Percentiles rank a stretch among this genome's conserved stretches.
These are phyloP conservation scores for Rhizophlyctis rosea DNA, from an alignment of 192 early-diverging fungal genomes.

Conservation along the genomic window DNA sequence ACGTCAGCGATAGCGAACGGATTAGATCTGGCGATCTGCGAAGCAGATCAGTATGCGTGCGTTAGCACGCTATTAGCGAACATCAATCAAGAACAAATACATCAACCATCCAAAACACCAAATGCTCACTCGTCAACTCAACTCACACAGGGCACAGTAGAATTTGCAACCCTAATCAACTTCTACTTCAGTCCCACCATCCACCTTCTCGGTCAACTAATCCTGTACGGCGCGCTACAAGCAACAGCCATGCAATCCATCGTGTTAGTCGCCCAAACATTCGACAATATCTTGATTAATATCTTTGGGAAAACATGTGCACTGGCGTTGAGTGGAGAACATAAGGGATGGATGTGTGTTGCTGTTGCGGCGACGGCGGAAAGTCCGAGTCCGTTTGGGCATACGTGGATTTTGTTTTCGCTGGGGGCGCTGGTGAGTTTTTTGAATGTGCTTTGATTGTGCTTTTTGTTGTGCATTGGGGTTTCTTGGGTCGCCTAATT, in stretches of 20 bases:
- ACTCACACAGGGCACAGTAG: slow-evolving; percentile 50
- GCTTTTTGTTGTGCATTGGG: background rate
- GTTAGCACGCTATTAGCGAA: too few species aligned
- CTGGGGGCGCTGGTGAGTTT: slow-evolving; percentile 37
- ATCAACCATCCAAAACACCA: too few species aligned
- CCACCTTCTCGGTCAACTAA: slow-evolving; percentile 45
- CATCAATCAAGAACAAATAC: too few species aligned
- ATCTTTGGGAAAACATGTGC: slow-evolving; percentile 54
- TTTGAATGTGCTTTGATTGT: background rate
- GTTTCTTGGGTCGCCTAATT: background rate
- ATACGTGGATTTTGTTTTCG: slow-evolving; percentile 41
- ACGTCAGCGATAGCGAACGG: too few species aligned
- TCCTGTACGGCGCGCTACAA: slow-evolving; percentile 50
- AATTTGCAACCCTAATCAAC: slow-evolving; percentile 58
- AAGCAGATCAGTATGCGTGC: too few species aligned
- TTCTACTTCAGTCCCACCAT: slow-evolving; percentile 50
- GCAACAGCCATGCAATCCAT: slow-evolving; percentile 44
- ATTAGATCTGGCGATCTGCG: too few species aligned
- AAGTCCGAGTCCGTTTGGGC: slow-evolving; percentile 43
- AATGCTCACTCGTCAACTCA: too few species aligned
- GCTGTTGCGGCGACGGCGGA: slow-evolving; percentile 5
- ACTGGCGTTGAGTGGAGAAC: slow-evolving; percentile 20
- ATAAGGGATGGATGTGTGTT: slow-evolving; percentile 36
- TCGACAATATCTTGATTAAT: slow-evolving; percentile 51
- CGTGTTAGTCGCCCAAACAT: slow-evolving; percentile 47